Base-by-base conservation (phyloP, 345 rosid genomes). In the Punica granatum region DNA sequence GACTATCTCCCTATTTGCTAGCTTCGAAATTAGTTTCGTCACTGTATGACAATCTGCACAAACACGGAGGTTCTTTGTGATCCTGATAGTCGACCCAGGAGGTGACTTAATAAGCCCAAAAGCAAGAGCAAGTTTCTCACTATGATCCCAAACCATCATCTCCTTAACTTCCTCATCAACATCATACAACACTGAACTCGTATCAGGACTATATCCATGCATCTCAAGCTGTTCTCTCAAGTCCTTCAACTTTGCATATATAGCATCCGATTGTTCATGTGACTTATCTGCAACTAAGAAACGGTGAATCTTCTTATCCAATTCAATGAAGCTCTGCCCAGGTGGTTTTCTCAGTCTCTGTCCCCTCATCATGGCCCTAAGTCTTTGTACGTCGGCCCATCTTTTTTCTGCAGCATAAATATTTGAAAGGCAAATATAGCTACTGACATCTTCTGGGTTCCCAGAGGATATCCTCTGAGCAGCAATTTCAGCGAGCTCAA, bases 391-490 rank as follows among this genome's bases (percentile, higher is more conserved):
- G 56, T 78, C 72, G 6, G 36, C 51, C 76, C 78, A 74, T 62
- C 76, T 69, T 31, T 72, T 75, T 30, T 72, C 78, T 32, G 76
- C 54, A 12, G 81, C 72, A 26, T 66, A 60, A 31, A 72, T 67
- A 39, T 74, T 69, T 33, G 72, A 78, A 66, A 69, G 74, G 65
- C 67, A 66, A 23, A 78, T 36, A 37, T 78, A 78, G 65, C 69
- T 62, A 61, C 76, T 74, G 28, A 74, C 69, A 43, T 37, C 67
- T 53, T 51, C 41, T 59, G 59, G 39, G 23, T 72, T 67, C 61
- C 36, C 30, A 53, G 63, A 59, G 46, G 69, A 62, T 26, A 69
- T 12, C 41, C 75, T 62, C 62, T 66, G 19, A 36, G 67, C 74
- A 3, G 69, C 25, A 65, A 69, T 72, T 51, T 78, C 72, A 54